Percentiles rank a stretch among this genome's conserved stretches.
Evolutionary conservation across 352 stramenopile species (phyloP).

Genomic region (Globisporangium parvum): DNA sequence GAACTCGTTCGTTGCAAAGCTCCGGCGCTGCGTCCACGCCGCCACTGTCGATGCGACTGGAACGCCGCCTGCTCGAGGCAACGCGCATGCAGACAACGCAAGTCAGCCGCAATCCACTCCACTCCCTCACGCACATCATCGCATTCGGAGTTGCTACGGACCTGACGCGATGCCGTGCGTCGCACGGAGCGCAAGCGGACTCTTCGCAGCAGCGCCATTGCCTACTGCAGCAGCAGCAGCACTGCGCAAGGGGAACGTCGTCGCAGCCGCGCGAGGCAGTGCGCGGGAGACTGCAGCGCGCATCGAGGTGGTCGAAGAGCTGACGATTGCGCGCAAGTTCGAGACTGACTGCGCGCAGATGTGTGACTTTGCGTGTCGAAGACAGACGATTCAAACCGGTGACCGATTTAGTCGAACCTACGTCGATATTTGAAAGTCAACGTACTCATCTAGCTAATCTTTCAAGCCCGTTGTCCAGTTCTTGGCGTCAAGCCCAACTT

Average conservation of each 20-base stretch:
- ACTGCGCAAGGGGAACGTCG: neutral
- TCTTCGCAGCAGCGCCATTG: neutral
- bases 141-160: neutral
- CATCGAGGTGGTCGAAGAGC: neutral
- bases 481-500: no score
- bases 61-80: neutral
- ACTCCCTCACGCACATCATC: neutral
- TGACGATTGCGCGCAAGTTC: neutral
- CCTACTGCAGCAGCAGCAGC: neutral
- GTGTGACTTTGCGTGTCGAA: neutral
- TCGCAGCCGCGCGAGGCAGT: conserved; percentile 6
- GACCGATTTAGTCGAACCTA: no score
- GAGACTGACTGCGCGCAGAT: neutral
- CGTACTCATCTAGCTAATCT: no score
- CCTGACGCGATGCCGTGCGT: neutral
- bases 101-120: neutral
- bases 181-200: neutral
- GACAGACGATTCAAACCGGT: no score
- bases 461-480: no score
- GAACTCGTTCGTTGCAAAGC: conserved; percentile 27
- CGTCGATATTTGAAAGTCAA: no score
- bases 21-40: conserved; percentile 3
- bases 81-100: no score
- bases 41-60: neutral
- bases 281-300: conserved; percentile 8